Percentiles rank a stretch among this genome's conserved stretches.
These are phyloP conservation scores for Cichorium intybus DNA, from an alignment of 140 eudicot species.

Conservation along the genomic window DNA sequence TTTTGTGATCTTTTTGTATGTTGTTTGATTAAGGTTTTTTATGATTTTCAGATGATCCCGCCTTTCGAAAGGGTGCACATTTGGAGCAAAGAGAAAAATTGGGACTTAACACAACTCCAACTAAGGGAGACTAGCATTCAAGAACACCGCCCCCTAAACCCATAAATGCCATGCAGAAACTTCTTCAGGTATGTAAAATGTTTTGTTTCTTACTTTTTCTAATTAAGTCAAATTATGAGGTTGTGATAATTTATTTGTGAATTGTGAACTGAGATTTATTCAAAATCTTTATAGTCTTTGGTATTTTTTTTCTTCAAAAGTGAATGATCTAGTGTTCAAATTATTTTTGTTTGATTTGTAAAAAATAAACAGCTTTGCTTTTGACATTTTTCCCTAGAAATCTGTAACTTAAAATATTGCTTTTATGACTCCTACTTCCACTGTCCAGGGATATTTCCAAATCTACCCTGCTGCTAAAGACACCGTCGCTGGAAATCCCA, in stretches of 20 bases:
- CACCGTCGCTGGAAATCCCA: too few species aligned
- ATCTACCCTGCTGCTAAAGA: too few species aligned
- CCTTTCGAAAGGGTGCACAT: constrained; percentile 60
- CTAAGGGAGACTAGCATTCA: constrained; percentile 40
- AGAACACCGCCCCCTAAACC: constrained; percentile 71
- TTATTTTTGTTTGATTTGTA: too few species aligned
- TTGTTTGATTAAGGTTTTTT: constrained; percentile 3
- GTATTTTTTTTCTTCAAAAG: too few species aligned
- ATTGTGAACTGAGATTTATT: too few species aligned
- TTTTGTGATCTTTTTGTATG: constrained; percentile 3
- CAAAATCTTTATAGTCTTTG: too few species aligned
- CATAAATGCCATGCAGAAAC: constrained; percentile 74
- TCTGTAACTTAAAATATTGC: too few species aligned
- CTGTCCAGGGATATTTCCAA: too few species aligned
- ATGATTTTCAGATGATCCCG: constrained; percentile 65
- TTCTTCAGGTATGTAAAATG: constrained; percentile 62
- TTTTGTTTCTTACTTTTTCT: neutral
- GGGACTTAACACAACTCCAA: constrained; percentile 54
- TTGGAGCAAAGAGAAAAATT: constrained; percentile 86
- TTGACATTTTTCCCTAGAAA: too few species aligned
- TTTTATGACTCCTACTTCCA: too few species aligned
- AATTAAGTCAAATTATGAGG: neutral
- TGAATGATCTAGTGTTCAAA: too few species aligned
- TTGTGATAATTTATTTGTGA: constrained; percentile 8
- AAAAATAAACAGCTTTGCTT: too few species aligned